Conservation (phyloP, 352 stramenopile species). For the Globisporangium radiosum region DNA sequence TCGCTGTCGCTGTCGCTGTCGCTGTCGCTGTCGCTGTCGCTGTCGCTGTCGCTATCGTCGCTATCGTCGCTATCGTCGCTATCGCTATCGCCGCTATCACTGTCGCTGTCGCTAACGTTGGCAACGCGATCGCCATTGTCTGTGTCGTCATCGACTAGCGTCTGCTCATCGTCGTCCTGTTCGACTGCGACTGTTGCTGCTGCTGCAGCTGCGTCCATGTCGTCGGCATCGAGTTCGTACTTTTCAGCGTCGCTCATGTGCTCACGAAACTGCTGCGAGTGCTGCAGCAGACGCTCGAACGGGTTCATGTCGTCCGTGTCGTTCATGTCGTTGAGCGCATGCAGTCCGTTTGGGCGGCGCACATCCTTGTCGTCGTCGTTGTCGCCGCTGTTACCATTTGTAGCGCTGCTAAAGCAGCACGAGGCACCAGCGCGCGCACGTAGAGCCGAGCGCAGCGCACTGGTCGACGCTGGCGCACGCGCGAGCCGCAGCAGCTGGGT, state of each 20-base stretch:
- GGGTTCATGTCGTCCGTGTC: conserved; percentile 30
- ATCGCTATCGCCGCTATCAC: not conserved
- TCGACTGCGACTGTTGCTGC: not conserved
- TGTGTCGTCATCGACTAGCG: conserved; percentile 7
- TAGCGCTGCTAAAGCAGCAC: not conserved
- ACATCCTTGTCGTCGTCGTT: conserved; percentile 4
- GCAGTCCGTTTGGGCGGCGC: not conserved
- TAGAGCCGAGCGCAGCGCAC: not conserved
- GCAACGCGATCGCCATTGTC: conserved; percentile 1
- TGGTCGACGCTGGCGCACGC: not conserved
- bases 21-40: conserved; percentile 3
- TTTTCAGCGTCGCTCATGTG: conserved; percentile 19
- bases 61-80: too few species aligned
- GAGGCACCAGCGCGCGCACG: not conserved
- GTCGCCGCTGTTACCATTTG: not conserved
- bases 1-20: conserved; percentile 12
- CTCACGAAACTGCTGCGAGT: conserved; percentile 56
- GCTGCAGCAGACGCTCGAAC: conserved; percentile 59
- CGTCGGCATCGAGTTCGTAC: conserved; percentile 12
- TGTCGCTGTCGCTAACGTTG: conserved; percentile 5
- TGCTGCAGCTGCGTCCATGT: conserved; percentile 4
- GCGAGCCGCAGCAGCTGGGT: conserved; percentile 6
- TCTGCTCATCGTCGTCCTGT: conserved; percentile 6
- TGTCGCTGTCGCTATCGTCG: conserved; percentile 10
- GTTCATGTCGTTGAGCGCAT: conserved; percentile 1